Conservation (phyloP, 2,329 filamentous ascomycete genomes). For the Nigrograna mackinnonii region DNA sequence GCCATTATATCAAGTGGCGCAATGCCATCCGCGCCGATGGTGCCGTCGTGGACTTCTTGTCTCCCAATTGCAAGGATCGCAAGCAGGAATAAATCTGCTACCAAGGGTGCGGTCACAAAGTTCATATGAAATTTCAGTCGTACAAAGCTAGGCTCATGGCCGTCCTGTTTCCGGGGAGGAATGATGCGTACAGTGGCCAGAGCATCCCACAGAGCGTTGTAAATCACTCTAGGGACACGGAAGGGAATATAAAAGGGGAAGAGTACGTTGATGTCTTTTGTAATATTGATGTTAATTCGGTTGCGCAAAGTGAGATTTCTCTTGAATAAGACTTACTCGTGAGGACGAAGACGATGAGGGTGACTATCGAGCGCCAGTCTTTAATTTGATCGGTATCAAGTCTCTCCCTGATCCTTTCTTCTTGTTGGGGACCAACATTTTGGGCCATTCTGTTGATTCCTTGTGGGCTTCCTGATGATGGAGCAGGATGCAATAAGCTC, state of each 20-base stretch:
- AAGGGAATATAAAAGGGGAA: conserved; percentile 70
- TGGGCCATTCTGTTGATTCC: too few relatives aligned
- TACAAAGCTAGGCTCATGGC: conserved; percentile 47
- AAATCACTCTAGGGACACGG: conserved; percentile 58
- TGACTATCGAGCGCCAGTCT: conserved; percentile 71
- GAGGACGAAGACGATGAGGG: conserved; percentile 68
- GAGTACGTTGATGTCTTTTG: conserved; percentile 67
- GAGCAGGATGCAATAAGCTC: too few relatives aligned
- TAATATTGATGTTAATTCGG: not conserved
- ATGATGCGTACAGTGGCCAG: conserved; percentile 59
- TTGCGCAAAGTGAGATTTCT: not conserved
- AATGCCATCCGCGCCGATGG: conserved; percentile 67
- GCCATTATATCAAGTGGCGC: conserved; percentile 73
- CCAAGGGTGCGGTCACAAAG: conserved; percentile 70
- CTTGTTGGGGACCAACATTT: too few relatives aligned
- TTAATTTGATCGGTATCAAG: conserved; percentile 61
- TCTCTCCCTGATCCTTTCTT: too few relatives aligned
- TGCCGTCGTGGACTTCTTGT: conserved; percentile 70
- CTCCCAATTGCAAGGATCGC: conserved; percentile 70
- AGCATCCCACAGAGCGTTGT: conserved; percentile 47
- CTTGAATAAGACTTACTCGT: conserved; percentile 61
- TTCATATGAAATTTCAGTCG: conserved; percentile 66
- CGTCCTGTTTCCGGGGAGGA: conserved; percentile 31
- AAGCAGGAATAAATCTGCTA: conserved; percentile 72
- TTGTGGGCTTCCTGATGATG: too few relatives aligned